A percentile compares a stretch with the other conserved stretches of the same genome.
Evolutionary conservation across 192 early-diverging fungal genomes (phyloP).

Genomic region (Podila horticola): DNA sequence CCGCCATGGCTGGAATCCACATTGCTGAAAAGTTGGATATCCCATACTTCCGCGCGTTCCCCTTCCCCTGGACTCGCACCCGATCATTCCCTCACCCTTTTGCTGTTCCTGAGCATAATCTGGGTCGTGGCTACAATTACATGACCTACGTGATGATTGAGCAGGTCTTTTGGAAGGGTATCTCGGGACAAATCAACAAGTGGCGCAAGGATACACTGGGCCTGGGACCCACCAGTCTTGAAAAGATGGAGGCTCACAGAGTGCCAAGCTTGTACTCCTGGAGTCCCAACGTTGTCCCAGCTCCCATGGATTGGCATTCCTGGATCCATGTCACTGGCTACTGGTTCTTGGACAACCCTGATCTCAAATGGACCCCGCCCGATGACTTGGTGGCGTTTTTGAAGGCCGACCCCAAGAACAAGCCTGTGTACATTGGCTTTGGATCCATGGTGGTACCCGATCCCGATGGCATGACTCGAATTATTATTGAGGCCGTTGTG

Average conservation of each 20-base stretch:
- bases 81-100: slow-evolving; percentile 78
- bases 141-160: slow-evolving; percentile 77
- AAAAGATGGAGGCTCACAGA: slow-evolving; percentile 60
- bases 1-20: slow-evolving; percentile 75
- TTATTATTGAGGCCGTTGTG: slow-evolving; percentile 71
- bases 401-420: slow-evolving; percentile 45
- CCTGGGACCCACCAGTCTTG: slow-evolving; percentile 58
- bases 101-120: slow-evolving; percentile 60
- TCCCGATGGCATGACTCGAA: slow-evolving; percentile 68
- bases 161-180: slow-evolving; percentile 73
- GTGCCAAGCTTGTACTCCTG: slow-evolving; percentile 76
- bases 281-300: slow-evolving; percentile 67
- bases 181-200: slow-evolving; percentile 63
- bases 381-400: slow-evolving; percentile 66
- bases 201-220: slow-evolving; percentile 62
- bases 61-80: slow-evolving; percentile 86
- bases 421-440: slow-evolving; percentile 81
- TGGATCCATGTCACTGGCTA: slow-evolving; percentile 78
- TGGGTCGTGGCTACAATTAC: slow-evolving; percentile 66
- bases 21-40: slow-evolving; percentile 71
- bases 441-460: slow-evolving; percentile 81
- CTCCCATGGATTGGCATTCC: slow-evolving; percentile 72
- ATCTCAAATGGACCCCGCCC: slow-evolving; percentile 67
- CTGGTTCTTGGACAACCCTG: slow-evolving; percentile 78
- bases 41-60: slow-evolving; percentile 73